phyloP scores from a whole-genome alignment of 495 filamentous ascomycete genomes.

The Penicillium canescens region DNA sequence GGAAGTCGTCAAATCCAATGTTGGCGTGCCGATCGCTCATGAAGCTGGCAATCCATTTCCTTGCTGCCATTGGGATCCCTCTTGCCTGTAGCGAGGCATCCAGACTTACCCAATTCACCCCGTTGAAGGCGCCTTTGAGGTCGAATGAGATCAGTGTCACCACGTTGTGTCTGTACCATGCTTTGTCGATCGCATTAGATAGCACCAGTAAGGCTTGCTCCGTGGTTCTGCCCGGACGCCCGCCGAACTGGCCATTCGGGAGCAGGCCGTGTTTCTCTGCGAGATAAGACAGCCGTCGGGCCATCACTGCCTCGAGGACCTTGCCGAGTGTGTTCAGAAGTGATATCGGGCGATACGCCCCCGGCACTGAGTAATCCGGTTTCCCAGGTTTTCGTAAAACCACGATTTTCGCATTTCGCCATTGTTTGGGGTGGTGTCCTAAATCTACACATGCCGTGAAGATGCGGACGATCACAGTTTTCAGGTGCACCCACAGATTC shows the following conservation, averaged over 20 bases:
- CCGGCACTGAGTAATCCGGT: conserved; percentile 19
- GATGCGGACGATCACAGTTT: too few species aligned
- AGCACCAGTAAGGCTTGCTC: conserved; percentile 22
- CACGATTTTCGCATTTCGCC: conserved; percentile 19
- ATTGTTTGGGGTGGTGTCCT: conserved; percentile 21
- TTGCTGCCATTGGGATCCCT: conserved; percentile 14
- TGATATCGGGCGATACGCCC: conserved; percentile 26
- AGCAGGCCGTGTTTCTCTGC: conserved; percentile 19
- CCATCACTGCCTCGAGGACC: conserved; percentile 21
- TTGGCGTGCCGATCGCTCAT: conserved; percentile 20
- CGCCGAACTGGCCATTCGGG: conserved; percentile 18
- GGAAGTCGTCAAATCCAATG: conserved; percentile 29
- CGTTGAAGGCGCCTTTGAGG: conserved; percentile 21
- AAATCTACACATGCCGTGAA: conserved; percentile 1
- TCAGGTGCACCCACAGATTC: too few species aligned
- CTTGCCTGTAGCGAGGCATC: conserved; percentile 16
- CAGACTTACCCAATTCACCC: conserved; percentile 25
- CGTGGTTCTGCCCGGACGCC: conserved; percentile 9
- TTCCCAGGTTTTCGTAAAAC: conserved; percentile 27
- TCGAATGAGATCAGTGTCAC: conserved; percentile 17
- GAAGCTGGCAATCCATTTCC: conserved; percentile 29
- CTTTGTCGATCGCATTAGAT: conserved; percentile 17
- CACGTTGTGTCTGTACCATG: conserved; percentile 16
- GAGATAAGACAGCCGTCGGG: conserved; percentile 9
- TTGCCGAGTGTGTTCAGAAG: conserved; percentile 26